Evolutionary conservation across 2,329 filamentous ascomycete species (phyloP).

Genomic region (Teratosphaeria destructans): DNA sequence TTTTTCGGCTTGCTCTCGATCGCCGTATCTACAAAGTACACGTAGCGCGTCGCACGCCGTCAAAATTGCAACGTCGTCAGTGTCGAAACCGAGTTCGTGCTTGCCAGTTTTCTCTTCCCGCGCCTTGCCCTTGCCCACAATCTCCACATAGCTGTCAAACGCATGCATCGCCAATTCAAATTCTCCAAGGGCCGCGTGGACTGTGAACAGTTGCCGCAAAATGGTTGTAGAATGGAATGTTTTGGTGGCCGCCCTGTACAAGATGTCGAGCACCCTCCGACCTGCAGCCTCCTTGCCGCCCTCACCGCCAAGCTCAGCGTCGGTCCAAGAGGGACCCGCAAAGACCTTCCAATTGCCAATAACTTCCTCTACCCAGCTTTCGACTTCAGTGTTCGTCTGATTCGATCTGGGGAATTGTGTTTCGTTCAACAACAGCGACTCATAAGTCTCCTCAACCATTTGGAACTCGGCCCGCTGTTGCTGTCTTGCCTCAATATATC

Average conservation of each 20-base stretch:
- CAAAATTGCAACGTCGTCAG: slow-evolving; percentile 63
- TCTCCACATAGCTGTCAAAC: slow-evolving; percentile 82
- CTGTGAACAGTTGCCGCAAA: slow-evolving; percentile 72
- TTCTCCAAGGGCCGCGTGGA: slow-evolving; percentile 79
- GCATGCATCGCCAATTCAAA: slow-evolving; percentile 87
- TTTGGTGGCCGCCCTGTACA: slow-evolving; percentile 84
- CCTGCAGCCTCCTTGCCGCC: slow-evolving; percentile 68
- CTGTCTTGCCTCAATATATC: slow-evolving; percentile 21
- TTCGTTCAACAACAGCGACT: slow-evolving; percentile 65
- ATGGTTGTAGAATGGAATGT: slow-evolving; percentile 92
- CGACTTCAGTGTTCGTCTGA: slow-evolving; percentile 66
- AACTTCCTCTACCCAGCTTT: slow-evolving; percentile 68
- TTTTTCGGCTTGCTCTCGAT: slow-evolving; percentile 63
- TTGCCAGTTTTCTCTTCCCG: slow-evolving; percentile 66
- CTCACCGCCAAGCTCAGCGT: slow-evolving; percentile 70
- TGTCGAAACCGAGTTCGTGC: slow-evolving; percentile 60
- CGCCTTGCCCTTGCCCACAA: slow-evolving; percentile 75
- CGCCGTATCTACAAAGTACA: slow-evolving; percentile 73
- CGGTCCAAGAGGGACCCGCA: slow-evolving; percentile 68
- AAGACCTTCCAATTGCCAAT: slow-evolving; percentile 78
- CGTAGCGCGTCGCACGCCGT: slow-evolving; percentile 73
- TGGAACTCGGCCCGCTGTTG: slow-evolving; percentile 65
- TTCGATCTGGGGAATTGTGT: slow-evolving; percentile 77
- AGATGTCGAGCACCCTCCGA: slow-evolving; percentile 65
- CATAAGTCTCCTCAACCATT: slow-evolving; percentile 67